Evolutionary conservation across 441 rosid species (phyloP), one percentile per base, ranked within the genome.

Genomic region (Viola pubescens): DNA sequence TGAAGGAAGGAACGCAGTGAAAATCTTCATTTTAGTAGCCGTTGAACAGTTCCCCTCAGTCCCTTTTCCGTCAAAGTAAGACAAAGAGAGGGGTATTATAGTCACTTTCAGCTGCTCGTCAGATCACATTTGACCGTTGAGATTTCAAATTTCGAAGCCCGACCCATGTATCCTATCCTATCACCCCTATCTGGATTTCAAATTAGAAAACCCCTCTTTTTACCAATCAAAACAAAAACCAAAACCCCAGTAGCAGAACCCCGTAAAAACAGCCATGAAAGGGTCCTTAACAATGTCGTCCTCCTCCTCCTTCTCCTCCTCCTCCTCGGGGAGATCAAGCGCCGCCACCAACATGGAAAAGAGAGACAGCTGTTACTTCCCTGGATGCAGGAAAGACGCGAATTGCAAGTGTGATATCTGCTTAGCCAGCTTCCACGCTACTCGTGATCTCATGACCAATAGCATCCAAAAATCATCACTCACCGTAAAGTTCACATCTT

Each of bases 311-410:
- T 6, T 50, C 5, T 1, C 65, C 0, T 39, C 67, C 8, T 72
- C 84, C 8, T 63, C 85, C 3, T 78, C 83, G 4, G 70, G 47
- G 65, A 80, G 77, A 73, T 85, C 95, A 52, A 75, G 42, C 78
- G 61, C 64, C 48, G 9, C 63, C 48, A n/a, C 65, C 10, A 44
- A 60, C 11, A 59, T 67, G 63, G 88, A 78, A 26, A 91, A 85
- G 0, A 74, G 83, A 63, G 90, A 82, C 73, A 84, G 89, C 76
- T 81, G 82, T 73, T 92, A 92, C 79, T 89, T 70, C 73, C 98
- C 96, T 0, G 84, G 89, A 26, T 92, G 98, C 77, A 76, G 78
- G 44, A 92, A 89, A 74, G 92, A 84, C 48, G 95, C 92, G 69
- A 87, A 89, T 54, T 89, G 97, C 76, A 72, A 61, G 63, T 92